Evolutionary conservation across 495 filamentous ascomycete genomes (phyloP).

Genomic region (Schizothecium vesticola): DNA sequence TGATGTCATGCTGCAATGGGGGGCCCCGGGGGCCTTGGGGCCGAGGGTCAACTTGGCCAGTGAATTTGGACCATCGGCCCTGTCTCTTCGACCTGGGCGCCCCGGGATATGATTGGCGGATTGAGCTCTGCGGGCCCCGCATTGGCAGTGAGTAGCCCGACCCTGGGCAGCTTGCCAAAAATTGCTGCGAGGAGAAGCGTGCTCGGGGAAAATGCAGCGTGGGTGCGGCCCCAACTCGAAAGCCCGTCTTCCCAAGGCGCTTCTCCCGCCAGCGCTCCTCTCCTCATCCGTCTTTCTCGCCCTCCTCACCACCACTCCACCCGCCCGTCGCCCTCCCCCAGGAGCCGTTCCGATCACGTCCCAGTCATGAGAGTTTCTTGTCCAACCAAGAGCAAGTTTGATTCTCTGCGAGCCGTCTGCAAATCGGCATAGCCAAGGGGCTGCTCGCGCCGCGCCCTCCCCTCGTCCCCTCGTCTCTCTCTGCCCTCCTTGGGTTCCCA

Average conservation of each 20-base stretch:
- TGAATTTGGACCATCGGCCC: background rate
- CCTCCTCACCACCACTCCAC: conserved; percentile 17
- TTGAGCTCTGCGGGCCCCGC: conserved; percentile 18
- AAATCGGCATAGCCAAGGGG: conserved; percentile 17
- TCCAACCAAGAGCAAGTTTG: conserved; percentile 9
- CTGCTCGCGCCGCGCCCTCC: conserved; percentile 7
- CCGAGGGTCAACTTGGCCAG: background rate
- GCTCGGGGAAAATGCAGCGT: conserved; percentile 20
- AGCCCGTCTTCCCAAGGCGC: conserved; percentile 16
- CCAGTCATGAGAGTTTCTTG: conserved; percentile 23
- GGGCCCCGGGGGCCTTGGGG: background rate
- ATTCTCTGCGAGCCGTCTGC: conserved; percentile 16
- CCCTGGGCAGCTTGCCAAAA: conserved; percentile 27
- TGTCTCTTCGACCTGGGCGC: no score
- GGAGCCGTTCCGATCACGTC: background rate
- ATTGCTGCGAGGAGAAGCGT: conserved; percentile 18
- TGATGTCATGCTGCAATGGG: background rate
- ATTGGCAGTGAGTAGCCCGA: conserved; percentile 1
- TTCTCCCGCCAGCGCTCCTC: conserved; percentile 17
- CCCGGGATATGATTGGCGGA: conserved; percentile 13
- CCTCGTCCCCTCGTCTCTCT: conserved; percentile 1
- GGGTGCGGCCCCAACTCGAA: conserved; percentile 6
- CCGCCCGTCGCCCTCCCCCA: conserved; percentile 8
- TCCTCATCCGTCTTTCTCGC: conserved; percentile 13
- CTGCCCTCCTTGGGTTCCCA: background rate